Conservation (phyloP, 768 basidiomycete genomes). For the Mycena venus region DNA sequence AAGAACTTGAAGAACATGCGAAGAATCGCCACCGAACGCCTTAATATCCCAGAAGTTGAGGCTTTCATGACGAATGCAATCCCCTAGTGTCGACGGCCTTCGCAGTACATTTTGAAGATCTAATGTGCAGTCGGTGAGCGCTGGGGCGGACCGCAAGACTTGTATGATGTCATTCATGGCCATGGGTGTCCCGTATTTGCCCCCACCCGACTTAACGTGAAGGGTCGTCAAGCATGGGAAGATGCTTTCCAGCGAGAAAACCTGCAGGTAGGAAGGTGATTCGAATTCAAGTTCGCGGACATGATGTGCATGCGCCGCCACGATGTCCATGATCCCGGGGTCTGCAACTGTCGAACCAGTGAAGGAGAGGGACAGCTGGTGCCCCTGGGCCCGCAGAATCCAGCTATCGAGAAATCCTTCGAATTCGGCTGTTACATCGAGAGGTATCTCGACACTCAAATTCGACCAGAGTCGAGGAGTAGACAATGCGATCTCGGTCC, state of each 20-base stretch:
- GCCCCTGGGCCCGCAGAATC: background rate
- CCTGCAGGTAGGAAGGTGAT: background rate
- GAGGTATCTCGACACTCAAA: background rate
- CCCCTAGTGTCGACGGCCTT: background rate
- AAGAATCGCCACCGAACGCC: background rate
- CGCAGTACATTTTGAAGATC: background rate
- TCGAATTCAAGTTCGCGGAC: background rate
- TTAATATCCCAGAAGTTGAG: background rate
- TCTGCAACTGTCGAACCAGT: background rate
- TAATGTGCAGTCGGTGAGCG: background rate
- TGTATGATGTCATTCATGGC: background rate
- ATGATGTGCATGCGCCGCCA: background rate
- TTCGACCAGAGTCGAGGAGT: background rate
- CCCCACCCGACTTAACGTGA: background rate
- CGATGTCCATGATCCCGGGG: background rate
- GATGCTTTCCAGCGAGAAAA: background rate
- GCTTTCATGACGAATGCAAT: background rate
- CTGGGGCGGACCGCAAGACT: background rate
- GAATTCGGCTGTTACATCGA: background rate
- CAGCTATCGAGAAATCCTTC: background rate
- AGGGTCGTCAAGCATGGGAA: background rate
- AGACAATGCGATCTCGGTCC: conserved; percentile 4
- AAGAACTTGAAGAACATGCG: background rate
- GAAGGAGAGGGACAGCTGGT: background rate
- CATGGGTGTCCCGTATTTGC: background rate